Base-by-base conservation (phyloP, 495 filamentous ascomycete species). In the Penicillium ochrochloron region DNA sequence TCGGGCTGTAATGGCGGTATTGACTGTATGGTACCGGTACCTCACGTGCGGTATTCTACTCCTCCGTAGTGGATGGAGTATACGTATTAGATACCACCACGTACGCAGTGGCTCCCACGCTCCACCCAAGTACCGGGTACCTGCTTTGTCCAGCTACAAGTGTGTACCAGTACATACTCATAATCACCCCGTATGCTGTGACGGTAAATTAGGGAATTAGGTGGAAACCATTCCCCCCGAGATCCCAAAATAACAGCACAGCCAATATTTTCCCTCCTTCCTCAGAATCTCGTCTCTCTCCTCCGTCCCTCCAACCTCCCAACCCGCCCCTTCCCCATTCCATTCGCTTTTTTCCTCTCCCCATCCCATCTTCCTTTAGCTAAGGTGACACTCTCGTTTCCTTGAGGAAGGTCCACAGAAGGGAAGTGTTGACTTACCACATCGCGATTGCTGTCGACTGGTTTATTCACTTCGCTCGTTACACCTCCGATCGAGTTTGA, bases 171-270 rank as follows among this genome's bases (percentile, higher is more conserved):
- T 34, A 52, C 48, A 21, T 27, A 52, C 48, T 29, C 2, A 2
- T 10, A 46, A 10, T 5, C 39, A 15, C 17, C 29, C 19, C 46
- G 44, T 60, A 51, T 44, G 31, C 52, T 10, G 58, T 60, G n/a
- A 57, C 35, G 19, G 58, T 60, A 60, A 60, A 60, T 60, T 59
- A 37, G 44, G 44, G 54, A 61, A 61, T 61, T 54, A 62, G 60
- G 9, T 17, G 25, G 3, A 37, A 33, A 21, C 29, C 9, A 59
- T 58, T 54, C 55, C 70, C 72, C 66, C 72, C 72, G 65, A 62
- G 67, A 72, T 44, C 75, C 75, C 71, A 80, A 80, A 80, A 80
- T 78, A 80, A 78, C 73, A 62, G 54, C 71, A 71, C 71, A 66
- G 64, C 64, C 56, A 41, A 57, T 65, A 70, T 71, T 70, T 72